phyloP scores from a whole-genome alignment of 1,284 basidiomycete species.

The Rhodotorula sp. region DNA sequence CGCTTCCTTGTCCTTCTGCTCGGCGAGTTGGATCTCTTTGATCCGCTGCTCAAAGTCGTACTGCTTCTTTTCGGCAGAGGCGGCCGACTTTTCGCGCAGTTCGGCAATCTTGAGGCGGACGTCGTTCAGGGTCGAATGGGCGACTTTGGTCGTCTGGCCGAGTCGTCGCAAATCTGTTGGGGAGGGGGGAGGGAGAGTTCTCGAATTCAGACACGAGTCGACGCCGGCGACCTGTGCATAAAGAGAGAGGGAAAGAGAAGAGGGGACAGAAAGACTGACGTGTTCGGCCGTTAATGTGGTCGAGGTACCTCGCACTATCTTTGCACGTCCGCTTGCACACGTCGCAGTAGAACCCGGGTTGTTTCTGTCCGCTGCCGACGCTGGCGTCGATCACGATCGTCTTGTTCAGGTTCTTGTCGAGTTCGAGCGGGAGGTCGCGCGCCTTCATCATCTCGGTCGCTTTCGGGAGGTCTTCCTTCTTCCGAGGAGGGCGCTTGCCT shows the following conservation, averaged over 20 bases:
- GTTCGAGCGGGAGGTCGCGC: slow-evolving; percentile 72
- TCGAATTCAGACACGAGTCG: too few species aligned
- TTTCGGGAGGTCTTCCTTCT: slow-evolving; percentile 70
- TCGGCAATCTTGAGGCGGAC: slow-evolving; percentile 84
- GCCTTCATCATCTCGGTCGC: slow-evolving; percentile 85
- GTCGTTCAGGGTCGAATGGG: slow-evolving; percentile 84
- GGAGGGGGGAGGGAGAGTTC: too few species aligned
- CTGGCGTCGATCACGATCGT: slow-evolving; percentile 84
- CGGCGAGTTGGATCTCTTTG: slow-evolving; percentile 73
- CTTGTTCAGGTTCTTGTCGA: slow-evolving; percentile 88
- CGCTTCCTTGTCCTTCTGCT: slow-evolving; percentile 58
- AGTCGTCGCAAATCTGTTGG: slow-evolving; percentile 74
- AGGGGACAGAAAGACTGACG: slow-evolving; percentile 60
- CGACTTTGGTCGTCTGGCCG: slow-evolving; percentile 91
- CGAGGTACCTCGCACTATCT: slow-evolving; percentile 87
- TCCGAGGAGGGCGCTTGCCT: slow-evolving; percentile 28
- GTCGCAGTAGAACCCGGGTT: slow-evolving; percentile 90
- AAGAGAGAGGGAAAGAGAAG: slow-evolving; percentile 4
- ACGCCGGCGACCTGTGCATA: not conserved
- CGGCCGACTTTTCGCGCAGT: slow-evolving; percentile 79
- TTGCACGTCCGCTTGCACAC: slow-evolving; percentile 86
- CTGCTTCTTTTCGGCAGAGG: slow-evolving; percentile 72
- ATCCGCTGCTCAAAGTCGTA: slow-evolving; percentile 92
- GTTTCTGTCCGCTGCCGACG: slow-evolving; percentile 70
- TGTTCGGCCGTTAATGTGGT: slow-evolving; percentile 90